These are phyloP conservation scores for Akanthomyces uredinophilus DNA, from an alignment of 2,329 filamentous ascomycete genomes.

Conservation along the genomic window DNA sequence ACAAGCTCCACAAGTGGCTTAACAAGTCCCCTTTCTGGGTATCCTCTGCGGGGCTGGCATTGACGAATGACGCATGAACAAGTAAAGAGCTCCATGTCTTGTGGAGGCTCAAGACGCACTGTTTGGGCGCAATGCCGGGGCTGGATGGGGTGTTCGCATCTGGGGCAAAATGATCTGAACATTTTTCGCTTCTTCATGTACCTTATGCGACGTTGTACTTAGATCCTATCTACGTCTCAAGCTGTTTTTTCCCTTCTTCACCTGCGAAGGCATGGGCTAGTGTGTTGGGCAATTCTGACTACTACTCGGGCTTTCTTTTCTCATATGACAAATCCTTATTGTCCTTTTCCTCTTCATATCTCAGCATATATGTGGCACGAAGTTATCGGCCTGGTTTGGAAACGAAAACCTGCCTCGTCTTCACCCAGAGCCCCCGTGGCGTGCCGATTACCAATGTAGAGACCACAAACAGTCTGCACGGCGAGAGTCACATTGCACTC, in stretches of 20 bases:
- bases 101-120: neutral
- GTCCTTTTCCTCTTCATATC: neutral
- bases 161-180: conserved; percentile 16
- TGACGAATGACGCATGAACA: conserved; percentile 11
- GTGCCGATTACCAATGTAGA: too few species aligned
- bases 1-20: conserved; percentile 5
- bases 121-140: conserved; percentile 11
- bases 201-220: conserved; percentile 20
- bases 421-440: too few species aligned
- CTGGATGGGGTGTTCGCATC: conserved; percentile 11
- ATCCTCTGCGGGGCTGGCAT: conserved; percentile 12
- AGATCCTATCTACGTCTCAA: conserved; percentile 15
- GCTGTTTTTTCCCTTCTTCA: conserved; percentile 11
- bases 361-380: neutral
- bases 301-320: neutral
- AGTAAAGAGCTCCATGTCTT: conserved; percentile 2
- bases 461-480: too few species aligned
- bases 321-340: conserved; percentile 11
- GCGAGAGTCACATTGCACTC: neutral
- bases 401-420: neutral
- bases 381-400: neutral
- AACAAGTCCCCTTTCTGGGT: neutral
- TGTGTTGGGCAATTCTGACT: neutral
- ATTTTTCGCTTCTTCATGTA: conserved; percentile 20
- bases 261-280: neutral